A percentile compares a stretch with the other conserved stretches of the same genome.
Evolutionary conservation across 2,329 filamentous ascomycete genomes (phyloP).

Genomic region (Trichoderma brevicompactum): DNA sequence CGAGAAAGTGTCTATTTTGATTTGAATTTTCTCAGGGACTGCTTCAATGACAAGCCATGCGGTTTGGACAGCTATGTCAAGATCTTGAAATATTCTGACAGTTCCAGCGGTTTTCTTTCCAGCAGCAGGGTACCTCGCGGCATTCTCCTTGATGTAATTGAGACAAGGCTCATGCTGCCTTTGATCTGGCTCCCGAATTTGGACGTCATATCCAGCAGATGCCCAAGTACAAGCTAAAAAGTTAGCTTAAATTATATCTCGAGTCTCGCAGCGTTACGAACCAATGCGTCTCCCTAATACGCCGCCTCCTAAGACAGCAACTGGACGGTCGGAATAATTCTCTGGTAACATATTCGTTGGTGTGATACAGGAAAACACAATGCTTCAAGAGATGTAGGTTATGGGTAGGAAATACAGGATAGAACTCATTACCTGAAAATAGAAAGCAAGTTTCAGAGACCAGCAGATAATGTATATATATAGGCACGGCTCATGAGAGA

Average conservation of each 20-base stretch:
- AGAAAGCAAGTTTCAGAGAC: neutral
- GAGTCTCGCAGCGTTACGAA: neutral
- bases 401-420: neutral
- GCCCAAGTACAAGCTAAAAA: slow-evolving; percentile 4
- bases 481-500: neutral
- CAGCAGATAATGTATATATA: slow-evolving; percentile 2
- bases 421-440: neutral
- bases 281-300: slow-evolving; percentile 11
- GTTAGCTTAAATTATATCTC: neutral
- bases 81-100: slow-evolving; percentile 2
- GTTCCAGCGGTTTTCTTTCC: neutral
- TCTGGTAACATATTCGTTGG: slow-evolving; percentile 2
- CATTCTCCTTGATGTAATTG: neutral
- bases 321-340: neutral
- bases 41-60: slow-evolving; percentile 12
- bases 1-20: slow-evolving; percentile 11
- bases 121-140: neutral
- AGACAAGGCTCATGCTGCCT: slow-evolving; percentile 7
- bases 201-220: slow-evolving; percentile 12
- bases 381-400: neutral
- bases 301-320: slow-evolving; percentile 2
- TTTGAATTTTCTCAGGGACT: slow-evolving; percentile 4
- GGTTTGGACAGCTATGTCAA: neutral
- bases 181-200: slow-evolving; percentile 5
- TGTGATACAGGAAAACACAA: neutral